Evolutionary conservation across 306 rosid genomes (phyloP).

Genomic region (Gillenia trifoliata): DNA sequence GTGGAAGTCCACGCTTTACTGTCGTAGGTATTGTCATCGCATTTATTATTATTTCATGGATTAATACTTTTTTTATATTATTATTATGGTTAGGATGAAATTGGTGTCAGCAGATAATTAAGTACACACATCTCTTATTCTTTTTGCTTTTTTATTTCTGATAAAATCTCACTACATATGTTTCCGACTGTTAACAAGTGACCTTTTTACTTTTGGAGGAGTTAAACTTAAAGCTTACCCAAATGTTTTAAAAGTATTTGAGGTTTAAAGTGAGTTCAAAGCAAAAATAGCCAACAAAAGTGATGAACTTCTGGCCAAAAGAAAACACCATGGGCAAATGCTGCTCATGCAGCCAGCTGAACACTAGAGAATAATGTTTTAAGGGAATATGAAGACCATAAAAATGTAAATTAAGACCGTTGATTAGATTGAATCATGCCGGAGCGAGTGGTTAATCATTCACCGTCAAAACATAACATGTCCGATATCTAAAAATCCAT

Average conservation of each 20-base stretch:
- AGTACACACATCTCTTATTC: neutral
- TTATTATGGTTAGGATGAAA: neutral
- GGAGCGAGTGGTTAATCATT: neutral
- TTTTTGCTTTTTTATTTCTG: conserved; percentile 1
- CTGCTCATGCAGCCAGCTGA: too few species aligned
- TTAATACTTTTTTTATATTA: neutral
- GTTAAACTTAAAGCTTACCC: neutral
- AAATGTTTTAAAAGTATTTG: neutral
- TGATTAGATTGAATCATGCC: neutral
- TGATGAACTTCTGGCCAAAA: neutral
- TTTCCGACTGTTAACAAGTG: neutral
- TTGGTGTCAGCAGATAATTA: neutral
- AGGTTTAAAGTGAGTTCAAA: neutral
- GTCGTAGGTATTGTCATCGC: neutral
- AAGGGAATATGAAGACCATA: too few species aligned
- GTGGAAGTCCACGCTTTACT: neutral
- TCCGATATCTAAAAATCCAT: neutral
- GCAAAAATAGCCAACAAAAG: neutral
- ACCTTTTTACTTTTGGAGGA: neutral
- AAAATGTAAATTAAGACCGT: neutral
- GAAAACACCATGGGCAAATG: neutral
- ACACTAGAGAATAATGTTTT: too few species aligned
- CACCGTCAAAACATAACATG: neutral
- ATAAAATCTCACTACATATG: neutral
- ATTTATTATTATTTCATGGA: conserved; percentile 1